phyloP scores from a whole-genome alignment of 352 stramenopile genomes.

The Phytophthora foliorum region DNA sequence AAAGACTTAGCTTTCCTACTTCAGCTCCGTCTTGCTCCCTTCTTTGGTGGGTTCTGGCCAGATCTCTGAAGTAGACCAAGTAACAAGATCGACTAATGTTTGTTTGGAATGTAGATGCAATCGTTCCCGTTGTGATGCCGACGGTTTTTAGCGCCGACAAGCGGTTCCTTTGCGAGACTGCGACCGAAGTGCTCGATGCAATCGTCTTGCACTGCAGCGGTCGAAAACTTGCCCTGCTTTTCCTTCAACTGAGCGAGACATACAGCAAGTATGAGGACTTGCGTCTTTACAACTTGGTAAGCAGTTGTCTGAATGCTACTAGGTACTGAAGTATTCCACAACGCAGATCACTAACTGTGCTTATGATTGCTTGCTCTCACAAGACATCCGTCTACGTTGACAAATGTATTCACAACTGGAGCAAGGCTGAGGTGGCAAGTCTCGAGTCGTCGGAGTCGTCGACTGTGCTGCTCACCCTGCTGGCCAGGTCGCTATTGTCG shows the following conservation, averaged over 20 bases:
- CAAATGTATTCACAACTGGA: conserved; percentile 63
- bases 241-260: conserved; percentile 44
- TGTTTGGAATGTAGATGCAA: conserved; percentile 43
- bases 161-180: conserved; percentile 67
- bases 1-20: conserved; percentile 74
- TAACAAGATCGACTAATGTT: background rate
- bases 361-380: background rate
- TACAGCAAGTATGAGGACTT: conserved; percentile 47
- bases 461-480: conserved; percentile 31
- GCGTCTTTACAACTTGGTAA: conserved; percentile 64
- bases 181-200: conserved; percentile 66
- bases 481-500: conserved; percentile 44
- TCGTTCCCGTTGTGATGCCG: conserved; percentile 52
- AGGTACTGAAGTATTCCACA: background rate
- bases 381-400: conserved; percentile 70
- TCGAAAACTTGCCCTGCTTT: conserved; percentile 44
- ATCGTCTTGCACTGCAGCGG: conserved; percentile 64
- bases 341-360: no score
- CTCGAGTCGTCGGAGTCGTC: conserved; percentile 34
- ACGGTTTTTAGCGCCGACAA: conserved; percentile 64
- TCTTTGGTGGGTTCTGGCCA: conserved; percentile 46
- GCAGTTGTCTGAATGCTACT: conserved; percentile 10
- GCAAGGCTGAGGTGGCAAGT: conserved; percentile 34
- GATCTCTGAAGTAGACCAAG: background rate
- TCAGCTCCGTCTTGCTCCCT: conserved; percentile 51